Evolutionary conservation across 805 yeast genomes (phyloP).

Genomic region (Diddensiella santjacobensis): DNA sequence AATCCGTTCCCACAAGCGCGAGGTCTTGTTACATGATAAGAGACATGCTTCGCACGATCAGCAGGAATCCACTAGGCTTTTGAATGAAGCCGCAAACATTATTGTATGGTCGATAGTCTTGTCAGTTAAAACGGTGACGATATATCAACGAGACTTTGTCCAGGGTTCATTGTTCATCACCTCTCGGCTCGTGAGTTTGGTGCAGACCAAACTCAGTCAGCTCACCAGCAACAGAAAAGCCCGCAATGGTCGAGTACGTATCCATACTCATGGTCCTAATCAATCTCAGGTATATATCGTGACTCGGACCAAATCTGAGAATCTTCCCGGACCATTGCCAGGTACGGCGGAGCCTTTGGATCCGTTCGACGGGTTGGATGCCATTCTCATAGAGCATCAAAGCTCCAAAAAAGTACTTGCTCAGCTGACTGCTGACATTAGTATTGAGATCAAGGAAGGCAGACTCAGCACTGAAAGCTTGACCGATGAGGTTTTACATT

Average conservation of each 20-base stretch:
- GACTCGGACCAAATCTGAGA: slow-evolving; percentile 10
- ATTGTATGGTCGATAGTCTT: slow-evolving; percentile 12
- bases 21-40: slow-evolving; percentile 4
- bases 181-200: slow-evolving; percentile 8
- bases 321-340: slow-evolving; percentile 3
- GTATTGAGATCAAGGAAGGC: neutral
- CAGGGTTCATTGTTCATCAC: slow-evolving; percentile 5
- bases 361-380: slow-evolving; percentile 7
- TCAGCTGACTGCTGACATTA: neutral
- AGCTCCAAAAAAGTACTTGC: neutral
- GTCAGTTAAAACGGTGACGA: slow-evolving; percentile 6
- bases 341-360: neutral
- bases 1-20: slow-evolving; percentile 6
- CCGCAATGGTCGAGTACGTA: neutral
- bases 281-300: neutral
- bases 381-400: neutral
- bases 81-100: slow-evolving; percentile 11
- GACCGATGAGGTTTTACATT: neutral
- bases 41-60: slow-evolving; percentile 11
- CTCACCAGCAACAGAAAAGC: neutral
- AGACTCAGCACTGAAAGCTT: neutral
- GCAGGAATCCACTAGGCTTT: slow-evolving; percentile 7
- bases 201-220: slow-evolving; percentile 1
- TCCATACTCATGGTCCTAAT: neutral
- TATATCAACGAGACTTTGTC: slow-evolving; percentile 6